phyloP scores from a whole-genome alignment of 2,329 filamentous ascomycete genomes.

The Seiridium unicorne region DNA sequence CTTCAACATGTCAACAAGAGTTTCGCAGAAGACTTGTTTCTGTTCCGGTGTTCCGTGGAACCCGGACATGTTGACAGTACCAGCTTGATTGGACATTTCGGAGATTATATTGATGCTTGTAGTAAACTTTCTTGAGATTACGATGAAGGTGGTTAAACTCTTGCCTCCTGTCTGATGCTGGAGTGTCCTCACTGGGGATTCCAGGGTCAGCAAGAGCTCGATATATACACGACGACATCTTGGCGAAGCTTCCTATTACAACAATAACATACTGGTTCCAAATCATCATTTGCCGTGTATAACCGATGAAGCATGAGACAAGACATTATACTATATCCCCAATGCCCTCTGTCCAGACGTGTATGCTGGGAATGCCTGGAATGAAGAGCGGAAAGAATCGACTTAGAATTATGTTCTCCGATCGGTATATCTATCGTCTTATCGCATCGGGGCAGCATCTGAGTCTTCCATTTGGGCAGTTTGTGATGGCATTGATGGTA shows the following conservation, averaged over 20 bases:
- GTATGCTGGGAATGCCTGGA: neutral
- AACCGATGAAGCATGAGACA: neutral
- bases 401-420: neutral
- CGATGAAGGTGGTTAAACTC: neutral
- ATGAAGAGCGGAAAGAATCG: neutral
- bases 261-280: neutral
- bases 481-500: too few relatives aligned
- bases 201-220: neutral
- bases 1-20: neutral
- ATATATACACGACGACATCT: neutral
- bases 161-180: neutral
- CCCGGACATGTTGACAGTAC: neutral
- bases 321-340: neutral
- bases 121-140: too few relatives aligned
- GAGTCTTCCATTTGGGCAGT: too few relatives aligned
- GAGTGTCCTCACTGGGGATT: too few relatives aligned
- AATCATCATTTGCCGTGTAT: neutral
- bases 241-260: neutral
- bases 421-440: too few relatives aligned
- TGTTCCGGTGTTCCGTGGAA: constrained; percentile 1
- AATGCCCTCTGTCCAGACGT: neutral
- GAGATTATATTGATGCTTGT: neutral
- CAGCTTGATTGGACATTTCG: neutral
- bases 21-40: neutral
- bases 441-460: too few relatives aligned